A percentile compares a stretch with the other conserved stretches of the same genome.
These are phyloP conservation scores for Phytophthora colocasiae DNA, from an alignment of 352 stramenopile genomes.

Conservation along the genomic window DNA sequence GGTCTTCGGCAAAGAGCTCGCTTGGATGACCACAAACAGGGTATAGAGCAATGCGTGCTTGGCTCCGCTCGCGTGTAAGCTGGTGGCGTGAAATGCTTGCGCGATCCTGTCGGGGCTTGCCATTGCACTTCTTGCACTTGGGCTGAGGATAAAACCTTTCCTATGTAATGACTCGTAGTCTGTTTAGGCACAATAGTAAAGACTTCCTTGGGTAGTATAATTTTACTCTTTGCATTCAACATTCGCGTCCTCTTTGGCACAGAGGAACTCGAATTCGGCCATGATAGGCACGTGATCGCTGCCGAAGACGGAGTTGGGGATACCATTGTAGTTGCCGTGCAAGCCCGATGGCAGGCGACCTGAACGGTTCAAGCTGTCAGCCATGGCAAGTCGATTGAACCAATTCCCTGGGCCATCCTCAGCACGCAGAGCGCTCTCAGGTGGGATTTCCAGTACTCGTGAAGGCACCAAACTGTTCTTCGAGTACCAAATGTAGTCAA, in stretches of 20 bases:
- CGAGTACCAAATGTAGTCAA: conserved; percentile 92
- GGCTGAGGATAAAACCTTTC: no score
- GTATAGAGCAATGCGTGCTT: no score
- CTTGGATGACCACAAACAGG: no score
- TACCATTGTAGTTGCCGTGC: conserved; percentile 88
- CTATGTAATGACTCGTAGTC: no score
- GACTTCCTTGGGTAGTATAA: no score
- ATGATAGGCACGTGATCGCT: conserved; percentile 90
- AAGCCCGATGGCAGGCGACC: conserved; percentile 68
- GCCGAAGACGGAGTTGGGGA: conserved; percentile 85
- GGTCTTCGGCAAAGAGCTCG: no score
- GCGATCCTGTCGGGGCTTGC: no score
- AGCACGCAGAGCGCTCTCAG: conserved; percentile 66
- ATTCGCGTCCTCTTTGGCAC: conserved; percentile 26
- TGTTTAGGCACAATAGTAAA: no score
- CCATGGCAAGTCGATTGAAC: conserved; percentile 77
- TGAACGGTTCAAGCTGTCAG: conserved; percentile 72
- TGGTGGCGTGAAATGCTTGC: no score
- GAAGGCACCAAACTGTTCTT: conserved; percentile 64
- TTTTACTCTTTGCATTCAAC: background rate
- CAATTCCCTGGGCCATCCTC: conserved; percentile 82
- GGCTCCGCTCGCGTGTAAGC: no score
- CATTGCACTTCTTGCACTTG: no score
- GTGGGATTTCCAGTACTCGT: conserved; percentile 76
- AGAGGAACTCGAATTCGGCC: conserved; percentile 84